Evolutionary conservation across 352 stramenopile genomes (phyloP), one percentile per base, ranked within the genome.

Genomic region (Phytophthora colocasiae): DNA sequence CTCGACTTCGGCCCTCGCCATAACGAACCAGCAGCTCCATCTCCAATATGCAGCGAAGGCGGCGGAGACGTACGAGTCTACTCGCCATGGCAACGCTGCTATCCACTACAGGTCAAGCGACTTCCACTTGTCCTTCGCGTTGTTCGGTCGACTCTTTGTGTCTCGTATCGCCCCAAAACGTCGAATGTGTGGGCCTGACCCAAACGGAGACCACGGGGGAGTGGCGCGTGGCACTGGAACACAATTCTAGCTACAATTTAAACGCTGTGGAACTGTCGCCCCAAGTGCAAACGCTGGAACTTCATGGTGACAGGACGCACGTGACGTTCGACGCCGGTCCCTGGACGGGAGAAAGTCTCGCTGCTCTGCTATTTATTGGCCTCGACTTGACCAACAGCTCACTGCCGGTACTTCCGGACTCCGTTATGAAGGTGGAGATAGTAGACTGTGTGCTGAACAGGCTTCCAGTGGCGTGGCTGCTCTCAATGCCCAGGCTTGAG

Each of bases 341-440:
- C 14, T 72, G 65, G 63, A 55, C 40, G 22, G 69, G 61, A n/a
- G 31, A 59, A 6, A 41, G n/a, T n/a, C 29, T 75, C 47, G 8
- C 45, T 10, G 38, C 55, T 24, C 45, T 75, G 52, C 32, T 71
- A 66, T 77, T 83, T 69, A 71, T 74, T 61, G 75, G 75, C 11
- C 47, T 83, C 31, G 61, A 80, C 50, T 31, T 83, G 41, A 57
- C 60, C 1, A 58, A 70, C 36, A 9, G 60, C 2, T 36, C 51
- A 32, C 46, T 83, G 1, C 71, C 71, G 3, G 26, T n/a, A 24
- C 57, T 78, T 3, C 71, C 75, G 6, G 6, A 14, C 1, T 71
- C 69, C 14, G 52, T 83, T 11, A 50, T 14, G 5, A 36, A 66
- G 2, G 41, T 80, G 45, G 56, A 66, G 1, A 59, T 83, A 22